A percentile compares a stretch with the other conserved stretches of the same genome.
Conservation (phyloP, 306 rosid species). For the Carpinus fangiana region DNA sequence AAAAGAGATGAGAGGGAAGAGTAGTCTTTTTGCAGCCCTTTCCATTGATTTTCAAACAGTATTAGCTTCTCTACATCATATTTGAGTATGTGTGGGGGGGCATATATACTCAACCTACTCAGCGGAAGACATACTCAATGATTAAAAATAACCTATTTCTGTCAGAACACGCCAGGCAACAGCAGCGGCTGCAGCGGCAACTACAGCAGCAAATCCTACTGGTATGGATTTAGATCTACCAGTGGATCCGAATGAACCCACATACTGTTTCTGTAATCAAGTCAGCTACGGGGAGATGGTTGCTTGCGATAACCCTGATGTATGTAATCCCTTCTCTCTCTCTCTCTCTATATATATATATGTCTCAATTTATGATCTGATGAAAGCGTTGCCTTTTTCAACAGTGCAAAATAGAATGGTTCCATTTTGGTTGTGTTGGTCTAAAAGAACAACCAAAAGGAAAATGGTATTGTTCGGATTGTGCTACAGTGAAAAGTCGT, state of each 20-base stretch:
- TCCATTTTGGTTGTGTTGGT: slow-evolving; percentile 66
- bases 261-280: slow-evolving; percentile 60
- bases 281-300: slow-evolving; percentile 66
- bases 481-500: slow-evolving; percentile 35
- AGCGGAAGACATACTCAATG: not conserved
- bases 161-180: slow-evolving; percentile 45
- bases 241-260: slow-evolving; percentile 64
- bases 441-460: slow-evolving; percentile 62
- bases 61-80: not conserved
- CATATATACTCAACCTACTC: not conserved
- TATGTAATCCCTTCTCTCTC: slow-evolving; percentile 10
- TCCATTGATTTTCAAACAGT: slow-evolving; percentile 1
- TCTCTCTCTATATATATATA: not conserved
- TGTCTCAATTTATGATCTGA: slow-evolving; percentile 20
- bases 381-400: not conserved
- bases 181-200: slow-evolving; percentile 33
- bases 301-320: slow-evolving; percentile 62
- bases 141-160: not conserved
- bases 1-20: not conserved
- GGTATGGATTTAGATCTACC: slow-evolving; percentile 56
- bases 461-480: slow-evolving; percentile 57
- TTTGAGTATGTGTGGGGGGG: not conserved
- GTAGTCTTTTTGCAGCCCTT: not conserved
- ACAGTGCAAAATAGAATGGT: slow-evolving; percentile 69
- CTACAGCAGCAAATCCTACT: slow-evolving; percentile 36